Evolutionary conservation across 1,284 basidiomycete genomes (phyloP), one percentile per base, ranked within the genome.

Genomic region (Irpex rosettiformis): DNA sequence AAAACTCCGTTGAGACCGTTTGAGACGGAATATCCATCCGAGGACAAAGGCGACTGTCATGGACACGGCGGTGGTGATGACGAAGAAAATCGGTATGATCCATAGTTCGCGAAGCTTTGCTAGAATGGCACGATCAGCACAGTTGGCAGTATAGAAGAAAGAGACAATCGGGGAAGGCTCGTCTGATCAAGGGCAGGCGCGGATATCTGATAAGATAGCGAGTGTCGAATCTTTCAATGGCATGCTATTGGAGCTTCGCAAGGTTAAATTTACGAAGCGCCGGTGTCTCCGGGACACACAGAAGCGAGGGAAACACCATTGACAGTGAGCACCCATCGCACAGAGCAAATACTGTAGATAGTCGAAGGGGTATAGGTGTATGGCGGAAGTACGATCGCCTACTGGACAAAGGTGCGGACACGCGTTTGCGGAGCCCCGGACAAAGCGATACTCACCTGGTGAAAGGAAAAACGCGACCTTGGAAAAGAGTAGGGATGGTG

Each of bases 401-500:
- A n/a, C n/a, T n/a, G n/a, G n/a, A n/a, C n/a, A n/a, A n/a, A n/a
- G n/a, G n/a, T n/a, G n/a, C n/a, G 43, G 43, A 47, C 43, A 47
- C 22, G 22, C 43, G 18, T 47, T 24, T 18, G 43, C 22, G 21
- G 33, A 37, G 33, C n/a, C n/a, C n/a, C 33, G 16, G 16, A 37
- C 33, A 37, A 37, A 7, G 33, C 13, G 18, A 6, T 18, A 67
- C 79, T 28, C 65, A 81, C 88, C 82, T 69, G 88, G 88, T 0
- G 86, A 83, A 24, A 90, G 73, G 71, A 85, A 89, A 72, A 92
- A 91, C 0, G 94, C 90, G 22, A 96, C 94, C 77, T 97, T 98
- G 37, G 92, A 94, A 74, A 97, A 97, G 25, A 97, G 79, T 18
- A 98, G 83, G 0, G 91, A 90, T 0, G 95, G 95, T 0, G 95